Percentiles rank a stretch among this genome's conserved stretches.
These are phyloP conservation scores for Acanthamoeba lenticulata DNA, from an alignment of 208 protist genomes.

Conservation along the genomic window DNA sequence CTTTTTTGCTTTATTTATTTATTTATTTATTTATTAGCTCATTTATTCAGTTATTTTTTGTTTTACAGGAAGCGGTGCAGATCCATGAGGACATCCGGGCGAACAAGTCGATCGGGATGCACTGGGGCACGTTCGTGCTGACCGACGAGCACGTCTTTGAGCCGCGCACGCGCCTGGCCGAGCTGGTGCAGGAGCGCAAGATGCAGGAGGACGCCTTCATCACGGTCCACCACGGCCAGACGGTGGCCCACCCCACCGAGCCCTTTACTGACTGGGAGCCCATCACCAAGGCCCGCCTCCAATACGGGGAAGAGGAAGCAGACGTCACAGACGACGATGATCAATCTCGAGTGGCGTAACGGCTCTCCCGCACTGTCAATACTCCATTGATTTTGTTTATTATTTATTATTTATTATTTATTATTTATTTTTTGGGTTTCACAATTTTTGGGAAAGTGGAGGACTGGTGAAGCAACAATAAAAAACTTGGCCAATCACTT, in stretches of 20 bases:
- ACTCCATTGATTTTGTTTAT: no score
- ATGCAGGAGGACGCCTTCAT: slow-evolving; percentile 8
- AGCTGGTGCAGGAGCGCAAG: neutral
- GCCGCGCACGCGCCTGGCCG: neutral
- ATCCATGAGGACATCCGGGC: slow-evolving; percentile 71
- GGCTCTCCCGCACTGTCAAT: no score
- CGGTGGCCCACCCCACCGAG: neutral
- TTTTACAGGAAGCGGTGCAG: slow-evolving; percentile 72
- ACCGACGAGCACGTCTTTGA: slow-evolving; percentile 67
- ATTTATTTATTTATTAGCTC: no score
- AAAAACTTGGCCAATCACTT: no score
- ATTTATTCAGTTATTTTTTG: no score
- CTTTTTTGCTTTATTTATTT: no score
- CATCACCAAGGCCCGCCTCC: neutral
- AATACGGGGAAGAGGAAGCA: neutral
- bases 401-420: no score
- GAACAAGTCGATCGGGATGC: slow-evolving; percentile 70
- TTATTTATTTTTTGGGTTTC: no score
- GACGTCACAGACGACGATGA: no score
- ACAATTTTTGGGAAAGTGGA: no score
- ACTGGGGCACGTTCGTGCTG: slow-evolving; percentile 79
- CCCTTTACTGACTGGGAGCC: neutral
- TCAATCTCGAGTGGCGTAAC: no score
- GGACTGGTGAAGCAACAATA: no score
- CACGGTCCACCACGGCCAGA: slow-evolving; percentile 41